phyloP scores from a whole-genome alignment of 176 grass and related monocot genomes.

The Bromus sterilis region DNA sequence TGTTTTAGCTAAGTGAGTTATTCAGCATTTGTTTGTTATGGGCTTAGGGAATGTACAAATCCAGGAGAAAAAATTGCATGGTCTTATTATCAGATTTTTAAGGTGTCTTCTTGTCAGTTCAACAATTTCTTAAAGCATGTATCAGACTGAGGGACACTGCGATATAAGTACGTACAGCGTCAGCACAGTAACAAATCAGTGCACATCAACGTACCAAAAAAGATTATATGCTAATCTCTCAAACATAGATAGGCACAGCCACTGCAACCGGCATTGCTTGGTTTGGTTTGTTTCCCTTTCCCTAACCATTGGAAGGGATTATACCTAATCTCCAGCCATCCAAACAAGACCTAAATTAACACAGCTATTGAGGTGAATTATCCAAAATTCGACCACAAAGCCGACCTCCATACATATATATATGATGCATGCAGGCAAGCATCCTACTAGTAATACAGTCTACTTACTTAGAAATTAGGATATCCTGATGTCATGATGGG shows the following conservation, averaged over 20 bases:
- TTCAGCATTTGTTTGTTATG: not conserved
- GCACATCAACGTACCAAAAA: not conserved
- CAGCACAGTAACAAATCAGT: not conserved
- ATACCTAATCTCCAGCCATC: not conserved
- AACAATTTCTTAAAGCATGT: not conserved
- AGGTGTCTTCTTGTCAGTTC: not conserved
- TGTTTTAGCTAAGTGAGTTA: not conserved
- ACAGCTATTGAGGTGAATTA: not conserved
- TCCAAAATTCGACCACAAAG: not conserved
- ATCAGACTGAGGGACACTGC: not conserved
- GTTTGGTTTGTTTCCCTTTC: not conserved
- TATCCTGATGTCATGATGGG: not conserved
- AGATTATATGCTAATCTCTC: not conserved
- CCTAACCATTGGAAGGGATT: not conserved
- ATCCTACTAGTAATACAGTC: not conserved
- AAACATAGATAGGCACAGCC: not conserved
- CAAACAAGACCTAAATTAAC: not conserved
- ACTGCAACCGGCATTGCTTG: not conserved
- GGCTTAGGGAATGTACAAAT: not conserved
- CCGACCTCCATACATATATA: not conserved
- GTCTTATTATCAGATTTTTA: not conserved
- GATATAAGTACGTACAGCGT: not conserved
- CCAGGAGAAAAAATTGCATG: not conserved
- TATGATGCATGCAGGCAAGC: not conserved
- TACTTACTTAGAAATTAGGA: not conserved